These are phyloP conservation scores for Microcera coccophila DNA, from an alignment of 2,329 filamentous ascomycete species.

Conservation along the genomic window DNA sequence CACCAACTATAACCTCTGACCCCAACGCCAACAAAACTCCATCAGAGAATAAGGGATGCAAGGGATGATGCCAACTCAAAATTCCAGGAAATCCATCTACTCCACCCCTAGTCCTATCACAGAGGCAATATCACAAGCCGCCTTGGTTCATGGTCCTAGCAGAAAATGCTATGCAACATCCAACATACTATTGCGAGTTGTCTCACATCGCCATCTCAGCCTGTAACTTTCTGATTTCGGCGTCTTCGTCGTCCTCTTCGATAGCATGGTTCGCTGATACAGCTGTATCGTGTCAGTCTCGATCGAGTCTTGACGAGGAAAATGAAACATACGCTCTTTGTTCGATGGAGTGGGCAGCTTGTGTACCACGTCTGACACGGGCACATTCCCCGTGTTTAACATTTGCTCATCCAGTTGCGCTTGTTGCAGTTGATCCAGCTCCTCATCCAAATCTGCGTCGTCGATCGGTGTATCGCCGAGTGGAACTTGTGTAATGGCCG, in stretches of 20 bases:
- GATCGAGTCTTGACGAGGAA: neutral
- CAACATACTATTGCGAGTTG: conserved; percentile 8
- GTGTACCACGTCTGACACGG: conserved; percentile 73
- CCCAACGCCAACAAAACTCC: conserved; percentile 33
- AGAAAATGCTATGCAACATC: conserved; percentile 24
- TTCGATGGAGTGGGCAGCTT: conserved; percentile 71
- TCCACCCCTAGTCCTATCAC: conserved; percentile 11
- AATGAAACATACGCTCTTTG: conserved; percentile 64
- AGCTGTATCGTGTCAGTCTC: conserved; percentile 25
- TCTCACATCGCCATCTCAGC: conserved; percentile 93
- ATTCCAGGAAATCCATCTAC: conserved; percentile 13
- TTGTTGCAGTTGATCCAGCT: conserved; percentile 84
- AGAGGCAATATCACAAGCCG: neutral
- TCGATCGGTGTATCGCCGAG: conserved; percentile 73
- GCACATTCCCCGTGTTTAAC: conserved; percentile 81
- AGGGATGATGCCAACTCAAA: conserved; percentile 13
- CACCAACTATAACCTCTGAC: conserved; percentile 25
- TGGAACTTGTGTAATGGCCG: conserved; percentile 71
- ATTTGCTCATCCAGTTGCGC: conserved; percentile 91
- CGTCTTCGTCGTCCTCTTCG: conserved; percentile 93
- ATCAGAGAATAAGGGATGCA: conserved; percentile 19
- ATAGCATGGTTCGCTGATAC: conserved; percentile 39
- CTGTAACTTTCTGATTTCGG: conserved; percentile 85
- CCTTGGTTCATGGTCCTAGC: conserved; percentile 14
- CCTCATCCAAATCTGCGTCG: conserved; percentile 80